Conservation (phyloP, 192 early-diverging fungal species). For the Linnemannia schmuckeri region DNA sequence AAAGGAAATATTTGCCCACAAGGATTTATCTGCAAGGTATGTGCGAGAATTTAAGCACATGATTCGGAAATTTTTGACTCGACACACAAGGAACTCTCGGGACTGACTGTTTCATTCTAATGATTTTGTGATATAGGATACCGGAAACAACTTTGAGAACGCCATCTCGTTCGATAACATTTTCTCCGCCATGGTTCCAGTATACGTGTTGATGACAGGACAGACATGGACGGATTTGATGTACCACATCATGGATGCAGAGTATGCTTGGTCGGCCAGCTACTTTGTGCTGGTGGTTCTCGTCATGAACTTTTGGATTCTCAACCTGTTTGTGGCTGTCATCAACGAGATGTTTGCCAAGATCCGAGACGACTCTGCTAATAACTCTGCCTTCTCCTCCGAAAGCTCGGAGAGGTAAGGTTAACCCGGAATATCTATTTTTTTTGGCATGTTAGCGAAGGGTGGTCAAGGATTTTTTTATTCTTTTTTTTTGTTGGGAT, state of each 20-base stretch:
- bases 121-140: conserved; percentile 22
- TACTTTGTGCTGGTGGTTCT: conserved; percentile 70
- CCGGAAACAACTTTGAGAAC: conserved; percentile 38
- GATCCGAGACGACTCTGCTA: conserved; percentile 68
- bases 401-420: conserved; percentile 55
- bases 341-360: conserved; percentile 77
- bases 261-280: conserved; percentile 61
- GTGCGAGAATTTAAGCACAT: neutral
- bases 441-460: neutral
- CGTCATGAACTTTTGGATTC: conserved; percentile 75
- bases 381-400: conserved; percentile 69
- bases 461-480: no score
- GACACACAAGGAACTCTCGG: neutral
- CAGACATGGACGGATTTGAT: conserved; percentile 74
- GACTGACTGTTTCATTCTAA: neutral
- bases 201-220: conserved; percentile 68
- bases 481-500: neutral
- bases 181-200: conserved; percentile 64
- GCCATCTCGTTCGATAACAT: conserved; percentile 69
- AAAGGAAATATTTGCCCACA: conserved; percentile 68
- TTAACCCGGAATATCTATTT: no score
- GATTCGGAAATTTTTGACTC: neutral
- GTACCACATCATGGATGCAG: conserved; percentile 73
- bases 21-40: conserved; percentile 62
- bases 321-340: conserved; percentile 76